phyloP scores from a whole-genome alignment of 73 alveolate species.

The Breviolum minutum region DNA sequence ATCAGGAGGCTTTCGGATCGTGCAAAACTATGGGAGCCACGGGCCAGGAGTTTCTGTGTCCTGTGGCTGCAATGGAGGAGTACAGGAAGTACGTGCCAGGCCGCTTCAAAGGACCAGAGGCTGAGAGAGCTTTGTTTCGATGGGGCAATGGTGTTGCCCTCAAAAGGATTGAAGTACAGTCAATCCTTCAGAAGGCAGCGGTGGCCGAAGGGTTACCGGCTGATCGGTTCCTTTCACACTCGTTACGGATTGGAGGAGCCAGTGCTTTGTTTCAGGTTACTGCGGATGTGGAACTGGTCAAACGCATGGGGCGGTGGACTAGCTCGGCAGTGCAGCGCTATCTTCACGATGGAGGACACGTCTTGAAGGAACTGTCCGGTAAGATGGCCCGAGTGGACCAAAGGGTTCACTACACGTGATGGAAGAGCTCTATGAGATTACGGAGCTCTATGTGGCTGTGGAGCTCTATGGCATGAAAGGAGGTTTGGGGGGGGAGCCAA shows the following conservation, averaged over 20 bases:
- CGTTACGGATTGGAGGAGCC: constrained; percentile 15
- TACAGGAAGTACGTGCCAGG: background rate
- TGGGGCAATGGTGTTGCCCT: constrained; percentile 15
- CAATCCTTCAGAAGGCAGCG: background rate
- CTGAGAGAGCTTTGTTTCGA: background rate
- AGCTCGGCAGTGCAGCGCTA: background rate
- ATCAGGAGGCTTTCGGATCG: constrained; percentile 11
- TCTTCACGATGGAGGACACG: background rate
- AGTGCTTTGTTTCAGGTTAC: background rate
- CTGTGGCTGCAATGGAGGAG: background rate
- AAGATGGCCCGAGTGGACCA: constrained; percentile 10
- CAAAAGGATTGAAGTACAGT: constrained; percentile 15
- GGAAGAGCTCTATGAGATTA: background rate
- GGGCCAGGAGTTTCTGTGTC: background rate
- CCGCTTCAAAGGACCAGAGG: constrained; percentile 15
- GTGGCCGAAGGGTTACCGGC: constrained; percentile 15
- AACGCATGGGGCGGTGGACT: background rate
- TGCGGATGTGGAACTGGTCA: constrained; percentile 4
- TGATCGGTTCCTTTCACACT: background rate
- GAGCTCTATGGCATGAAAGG: background rate
- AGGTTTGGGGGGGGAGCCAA: no score
- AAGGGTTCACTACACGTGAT: constrained; percentile 8
- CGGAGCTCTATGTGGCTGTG: background rate
- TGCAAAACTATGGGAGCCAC: background rate
- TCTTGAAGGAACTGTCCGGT: background rate